A percentile compares a stretch with the other conserved stretches of the same genome.
These are phyloP conservation scores for Escovopsis weberi DNA, from an alignment of 2,329 filamentous ascomycete genomes.

Conservation along the genomic window DNA sequence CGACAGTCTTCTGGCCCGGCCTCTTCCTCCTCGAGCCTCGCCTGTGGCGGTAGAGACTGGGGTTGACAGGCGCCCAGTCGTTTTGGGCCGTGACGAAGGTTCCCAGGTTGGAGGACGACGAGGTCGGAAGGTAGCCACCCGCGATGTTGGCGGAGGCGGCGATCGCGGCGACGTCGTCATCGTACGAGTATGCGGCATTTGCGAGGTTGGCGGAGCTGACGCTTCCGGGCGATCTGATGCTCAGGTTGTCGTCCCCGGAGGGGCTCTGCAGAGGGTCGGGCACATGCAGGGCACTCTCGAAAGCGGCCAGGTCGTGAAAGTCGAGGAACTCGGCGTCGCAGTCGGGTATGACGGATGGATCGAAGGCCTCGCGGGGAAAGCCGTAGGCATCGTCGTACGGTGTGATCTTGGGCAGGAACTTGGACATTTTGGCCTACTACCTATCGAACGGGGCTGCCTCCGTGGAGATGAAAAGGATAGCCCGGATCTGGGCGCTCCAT, in stretches of 20 bases:
- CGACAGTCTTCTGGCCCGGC: conserved; percentile 22
- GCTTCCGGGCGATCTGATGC: conserved; percentile 28
- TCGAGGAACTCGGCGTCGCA: conserved; percentile 63
- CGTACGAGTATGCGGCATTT: conserved; percentile 17
- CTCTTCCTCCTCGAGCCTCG: conserved; percentile 22
- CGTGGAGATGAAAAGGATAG: conserved; percentile 10
- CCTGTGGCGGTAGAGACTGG: conserved; percentile 40
- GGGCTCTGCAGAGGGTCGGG: conserved; percentile 59
- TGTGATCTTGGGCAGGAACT: conserved; percentile 3
- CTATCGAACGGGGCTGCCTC: conserved; percentile 6
- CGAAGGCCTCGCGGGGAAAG: conserved; percentile 49
- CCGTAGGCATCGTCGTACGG: conserved; percentile 28
- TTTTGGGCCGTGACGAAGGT: conserved; percentile 79
- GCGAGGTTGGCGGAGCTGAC: conserved; percentile 27
- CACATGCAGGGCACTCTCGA: conserved; percentile 67
- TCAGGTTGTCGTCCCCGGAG: conserved; percentile 30
- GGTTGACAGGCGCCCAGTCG: conserved; percentile 84
- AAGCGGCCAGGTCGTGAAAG: conserved; percentile 58
- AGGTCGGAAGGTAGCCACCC: conserved; percentile 19
- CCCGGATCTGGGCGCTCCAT: background rate
- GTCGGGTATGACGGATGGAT: conserved; percentile 61
- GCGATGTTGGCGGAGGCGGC: conserved; percentile 25
- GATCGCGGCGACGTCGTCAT: conserved; percentile 21
- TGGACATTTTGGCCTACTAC: background rate
- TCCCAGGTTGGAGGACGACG: conserved; percentile 16